Conservation (phyloP, 805 yeast genomes). For the Lachancea sp. region DNA sequence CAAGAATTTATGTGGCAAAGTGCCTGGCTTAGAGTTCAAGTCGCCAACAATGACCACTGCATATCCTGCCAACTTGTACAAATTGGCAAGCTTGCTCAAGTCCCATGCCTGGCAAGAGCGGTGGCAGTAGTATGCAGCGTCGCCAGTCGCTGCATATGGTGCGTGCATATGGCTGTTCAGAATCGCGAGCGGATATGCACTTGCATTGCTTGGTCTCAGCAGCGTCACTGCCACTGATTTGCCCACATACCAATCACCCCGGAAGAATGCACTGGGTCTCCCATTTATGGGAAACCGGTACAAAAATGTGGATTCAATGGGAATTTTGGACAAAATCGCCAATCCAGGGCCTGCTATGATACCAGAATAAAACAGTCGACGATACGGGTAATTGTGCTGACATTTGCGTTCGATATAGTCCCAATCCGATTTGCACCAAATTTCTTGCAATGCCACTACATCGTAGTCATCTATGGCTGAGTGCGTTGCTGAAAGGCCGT, state of each 20-base stretch:
- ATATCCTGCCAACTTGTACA: constrained; percentile 66
- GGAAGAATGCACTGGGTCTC: constrained; percentile 81
- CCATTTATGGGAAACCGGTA: constrained; percentile 91
- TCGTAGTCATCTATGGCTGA: constrained; percentile 47
- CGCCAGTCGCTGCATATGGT: constrained; percentile 78
- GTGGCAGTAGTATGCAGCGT: constrained; percentile 85
- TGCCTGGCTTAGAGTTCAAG: constrained; percentile 81
- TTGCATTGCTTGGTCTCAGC: constrained; percentile 44
- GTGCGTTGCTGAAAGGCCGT: constrained; percentile 13
- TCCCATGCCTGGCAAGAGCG: constrained; percentile 97
- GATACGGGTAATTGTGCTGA: constrained; percentile 46
- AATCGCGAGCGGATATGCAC: constrained; percentile 58
- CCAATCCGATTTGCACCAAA: constrained; percentile 89
- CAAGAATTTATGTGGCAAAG: constrained; percentile 71
- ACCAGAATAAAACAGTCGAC: constrained; percentile 72
- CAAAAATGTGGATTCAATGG: constrained; percentile 71
- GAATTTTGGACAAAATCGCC: constrained; percentile 75
- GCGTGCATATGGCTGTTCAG: constrained; percentile 97
- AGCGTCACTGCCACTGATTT: constrained; percentile 75
- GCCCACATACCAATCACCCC: constrained; percentile 98
- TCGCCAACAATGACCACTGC: constrained; percentile 90
- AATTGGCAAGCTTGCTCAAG: constrained; percentile 57
- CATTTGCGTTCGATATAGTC: constrained; percentile 48
- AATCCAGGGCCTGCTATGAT: constrained; percentile 91
- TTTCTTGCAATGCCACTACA: constrained; percentile 87